Evolutionary conservation across 176 grass and related monocot species (phyloP).

Genomic region (Paspalum notatum): DNA sequence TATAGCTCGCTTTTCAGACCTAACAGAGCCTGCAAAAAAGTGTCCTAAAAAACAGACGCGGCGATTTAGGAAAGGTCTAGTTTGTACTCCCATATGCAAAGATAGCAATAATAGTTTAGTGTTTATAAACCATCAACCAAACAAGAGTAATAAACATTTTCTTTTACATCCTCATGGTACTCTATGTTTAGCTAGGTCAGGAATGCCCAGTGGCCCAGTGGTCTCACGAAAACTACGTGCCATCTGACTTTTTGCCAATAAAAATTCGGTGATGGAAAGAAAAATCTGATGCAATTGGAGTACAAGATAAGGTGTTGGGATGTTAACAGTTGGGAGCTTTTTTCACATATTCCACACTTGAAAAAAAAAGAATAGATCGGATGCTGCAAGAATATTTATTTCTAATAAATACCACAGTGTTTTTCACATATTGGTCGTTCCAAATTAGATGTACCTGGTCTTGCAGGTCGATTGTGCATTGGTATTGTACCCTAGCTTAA

Average conservation of each 20-base stretch:
- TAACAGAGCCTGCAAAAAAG: neutral
- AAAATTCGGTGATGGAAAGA: neutral
- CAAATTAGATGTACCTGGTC: constrained; percentile 22
- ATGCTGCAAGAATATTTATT: constrained; percentile 32
- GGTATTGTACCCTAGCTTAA: constrained; percentile 20
- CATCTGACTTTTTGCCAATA: constrained; percentile 8
- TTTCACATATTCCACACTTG: neutral
- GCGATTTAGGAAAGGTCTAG: neutral
- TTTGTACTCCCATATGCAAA: neutral
- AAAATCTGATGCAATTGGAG: constrained; percentile 38
- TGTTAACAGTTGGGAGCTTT: neutral
- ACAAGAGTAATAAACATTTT: neutral
- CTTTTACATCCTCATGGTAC: neutral
- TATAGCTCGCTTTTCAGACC: neutral
- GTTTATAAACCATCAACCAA: neutral
- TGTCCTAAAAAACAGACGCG: neutral
- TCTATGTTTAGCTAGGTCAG: neutral
- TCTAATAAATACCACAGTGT: neutral
- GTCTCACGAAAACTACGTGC: constrained; percentile 30
- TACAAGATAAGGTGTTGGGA: constrained; percentile 41
- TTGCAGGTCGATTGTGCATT: constrained; percentile 34
- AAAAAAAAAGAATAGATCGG: neutral
- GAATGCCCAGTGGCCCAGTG: neutral
- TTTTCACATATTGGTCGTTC: constrained; percentile 11
- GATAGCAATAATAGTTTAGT: neutral